phyloP scores from a whole-genome alignment of 768 basidiomycete genomes.

The Suillus decipiens region DNA sequence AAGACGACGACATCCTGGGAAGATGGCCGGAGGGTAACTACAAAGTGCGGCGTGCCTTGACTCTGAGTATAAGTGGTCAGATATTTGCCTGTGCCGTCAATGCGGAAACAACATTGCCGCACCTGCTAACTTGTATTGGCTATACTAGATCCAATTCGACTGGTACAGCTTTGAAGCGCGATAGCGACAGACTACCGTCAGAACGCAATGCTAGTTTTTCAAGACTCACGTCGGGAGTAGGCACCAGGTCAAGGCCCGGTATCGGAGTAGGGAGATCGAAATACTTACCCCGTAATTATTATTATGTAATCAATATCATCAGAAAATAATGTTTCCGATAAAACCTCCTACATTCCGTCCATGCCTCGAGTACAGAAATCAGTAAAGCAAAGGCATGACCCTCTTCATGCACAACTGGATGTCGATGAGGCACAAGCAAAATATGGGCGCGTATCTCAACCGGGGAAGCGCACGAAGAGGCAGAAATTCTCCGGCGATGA shows the following conservation, averaged over 20 bases:
- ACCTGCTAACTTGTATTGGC: background rate
- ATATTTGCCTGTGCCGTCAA: background rate
- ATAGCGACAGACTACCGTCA: background rate
- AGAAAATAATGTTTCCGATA: constrained; percentile 13
- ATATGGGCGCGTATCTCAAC: constrained; percentile 76
- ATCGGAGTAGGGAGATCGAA: background rate
- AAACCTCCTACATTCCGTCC: constrained; percentile 14
- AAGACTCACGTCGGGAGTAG: background rate
- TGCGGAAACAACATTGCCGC: background rate
- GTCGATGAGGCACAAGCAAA: constrained; percentile 76
- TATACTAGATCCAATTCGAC: background rate
- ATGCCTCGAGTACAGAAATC: constrained; percentile 70
- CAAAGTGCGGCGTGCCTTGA: background rate
- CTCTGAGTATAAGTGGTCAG: background rate
- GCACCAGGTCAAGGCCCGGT: background rate
- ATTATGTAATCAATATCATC: constrained; percentile 9
- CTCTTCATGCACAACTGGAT: constrained; percentile 80
- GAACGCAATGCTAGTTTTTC: background rate
- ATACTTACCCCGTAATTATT: background rate
- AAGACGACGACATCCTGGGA: constrained; percentile 13
- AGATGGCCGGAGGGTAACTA: background rate
- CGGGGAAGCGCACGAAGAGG: constrained; percentile 72
- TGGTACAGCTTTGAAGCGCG: background rate
- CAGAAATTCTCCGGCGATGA: constrained; percentile 45
- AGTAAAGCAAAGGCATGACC: constrained; percentile 76